A percentile compares a stretch with the other conserved stretches of the same genome.
Conservation (phyloP, 1,284 basidiomycete species). For the Ceratobasidium papillatum region DNA sequence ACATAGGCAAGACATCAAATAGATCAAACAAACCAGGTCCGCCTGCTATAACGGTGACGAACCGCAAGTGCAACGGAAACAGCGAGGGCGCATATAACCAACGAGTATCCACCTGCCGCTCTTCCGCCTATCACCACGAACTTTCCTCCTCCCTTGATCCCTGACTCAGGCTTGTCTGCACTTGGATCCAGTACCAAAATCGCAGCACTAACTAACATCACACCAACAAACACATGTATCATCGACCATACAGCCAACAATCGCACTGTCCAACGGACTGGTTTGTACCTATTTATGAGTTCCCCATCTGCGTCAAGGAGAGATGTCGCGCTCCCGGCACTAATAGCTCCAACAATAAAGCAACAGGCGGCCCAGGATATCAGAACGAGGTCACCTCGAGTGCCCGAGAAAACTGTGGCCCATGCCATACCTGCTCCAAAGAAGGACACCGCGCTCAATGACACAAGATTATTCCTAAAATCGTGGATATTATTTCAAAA, state of each 20-base stretch:
- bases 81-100: slow-evolving; percentile 7
- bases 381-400: slow-evolving; percentile 3
- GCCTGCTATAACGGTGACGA: background rate
- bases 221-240: background rate
- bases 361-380: slow-evolving; percentile 20
- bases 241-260: slow-evolving; percentile 4
- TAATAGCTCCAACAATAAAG: slow-evolving; percentile 14
- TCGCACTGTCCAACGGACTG: slow-evolving; percentile 18
- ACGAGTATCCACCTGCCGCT: slow-evolving; percentile 9
- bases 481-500: background rate
- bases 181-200: slow-evolving; percentile 17
- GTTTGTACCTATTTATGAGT: background rate
- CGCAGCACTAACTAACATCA: slow-evolving; percentile 23
- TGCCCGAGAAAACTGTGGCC: slow-evolving; percentile 22
- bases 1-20: background rate
- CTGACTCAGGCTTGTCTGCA: background rate
- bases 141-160: background rate
- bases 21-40: slow-evolving; percentile 2
- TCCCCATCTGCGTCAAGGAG: slow-evolving; percentile 21
- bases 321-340: background rate
- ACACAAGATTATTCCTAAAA: background rate
- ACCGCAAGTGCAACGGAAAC: background rate
- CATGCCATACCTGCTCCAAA: slow-evolving; percentile 32
- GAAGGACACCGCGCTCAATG: slow-evolving; percentile 9
- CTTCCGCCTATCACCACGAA: background rate